These are phyloP conservation scores for Mortierella alpina DNA, from an alignment of 192 early-diverging fungal genomes.

Conservation along the genomic window DNA sequence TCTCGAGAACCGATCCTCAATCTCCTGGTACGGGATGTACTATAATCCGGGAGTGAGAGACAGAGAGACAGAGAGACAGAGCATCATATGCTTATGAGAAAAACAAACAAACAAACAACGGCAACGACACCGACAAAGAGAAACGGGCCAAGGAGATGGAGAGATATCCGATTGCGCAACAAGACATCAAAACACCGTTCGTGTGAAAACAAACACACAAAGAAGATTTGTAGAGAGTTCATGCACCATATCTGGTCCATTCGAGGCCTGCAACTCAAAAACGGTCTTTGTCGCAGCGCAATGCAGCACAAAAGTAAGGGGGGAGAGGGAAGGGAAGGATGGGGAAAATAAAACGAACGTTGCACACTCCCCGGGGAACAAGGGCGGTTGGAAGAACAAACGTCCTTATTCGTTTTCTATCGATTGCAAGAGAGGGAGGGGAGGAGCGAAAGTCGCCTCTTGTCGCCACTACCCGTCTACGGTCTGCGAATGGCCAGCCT, in stretches of 20 bases:
- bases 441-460: neutral
- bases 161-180: neutral
- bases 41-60: neutral
- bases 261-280: too few species aligned
- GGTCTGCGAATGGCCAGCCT: too few species aligned
- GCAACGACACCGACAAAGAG: neutral
- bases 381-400: too few species aligned
- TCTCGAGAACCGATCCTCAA: conserved; percentile 28
- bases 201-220: neutral
- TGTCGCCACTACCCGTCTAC: too few species aligned
- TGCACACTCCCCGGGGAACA: too few species aligned
- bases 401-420: neutral
- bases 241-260: too few species aligned
- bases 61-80: neutral
- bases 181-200: neutral
- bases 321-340: neutral
- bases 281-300: too few species aligned
- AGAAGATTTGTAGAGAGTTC: neutral
- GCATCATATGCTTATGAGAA: neutral
- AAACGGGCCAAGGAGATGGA: neutral
- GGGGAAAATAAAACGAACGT: neutral
- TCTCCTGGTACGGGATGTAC: conserved; percentile 45
- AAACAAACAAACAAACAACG: neutral
- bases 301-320: neutral
- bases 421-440: neutral